A percentile compares a stretch with the other conserved stretches of the same genome.
Evolutionary conservation across 495 filamentous ascomycete genomes (phyloP).

Genomic region (Neurospora tetrasperma): DNA sequence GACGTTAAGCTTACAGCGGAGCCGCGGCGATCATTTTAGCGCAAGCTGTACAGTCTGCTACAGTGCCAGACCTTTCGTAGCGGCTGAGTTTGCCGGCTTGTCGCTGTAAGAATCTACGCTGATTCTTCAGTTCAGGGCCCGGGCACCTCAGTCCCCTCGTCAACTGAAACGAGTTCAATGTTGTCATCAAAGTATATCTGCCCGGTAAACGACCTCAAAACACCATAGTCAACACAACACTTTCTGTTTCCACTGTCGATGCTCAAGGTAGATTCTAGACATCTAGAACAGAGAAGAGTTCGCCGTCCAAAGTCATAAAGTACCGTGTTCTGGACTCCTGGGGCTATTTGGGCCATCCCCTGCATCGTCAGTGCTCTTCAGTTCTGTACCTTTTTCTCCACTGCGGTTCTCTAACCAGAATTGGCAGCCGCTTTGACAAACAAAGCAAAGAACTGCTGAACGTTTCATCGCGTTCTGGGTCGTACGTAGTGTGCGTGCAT

Average conservation of each 20-base stretch:
- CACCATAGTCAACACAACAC: not conserved
- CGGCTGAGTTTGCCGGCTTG: not conserved
- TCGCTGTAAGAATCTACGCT: not conserved
- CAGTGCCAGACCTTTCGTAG: not conserved
- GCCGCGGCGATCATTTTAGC: not conserved
- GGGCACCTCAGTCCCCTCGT: too few relatives aligned
- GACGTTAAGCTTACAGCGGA: not conserved
- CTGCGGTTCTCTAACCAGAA: not conserved
- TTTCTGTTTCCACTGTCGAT: not conserved
- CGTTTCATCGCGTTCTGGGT: not conserved
- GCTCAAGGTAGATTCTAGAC: not conserved
- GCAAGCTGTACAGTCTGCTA: not conserved
- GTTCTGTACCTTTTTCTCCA: not conserved
- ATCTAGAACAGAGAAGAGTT: not conserved
- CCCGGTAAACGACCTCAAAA: not conserved
- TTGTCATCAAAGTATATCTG: not conserved
- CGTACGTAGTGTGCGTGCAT: too few relatives aligned
- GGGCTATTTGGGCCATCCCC: not conserved
- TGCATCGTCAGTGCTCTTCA: not conserved
- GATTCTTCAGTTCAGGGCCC: not conserved
- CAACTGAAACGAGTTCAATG: not conserved
- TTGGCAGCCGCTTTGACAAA: not conserved
- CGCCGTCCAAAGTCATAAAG: not conserved
- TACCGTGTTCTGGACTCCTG: not conserved
- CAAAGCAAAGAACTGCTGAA: not conserved